A percentile compares a stretch with the other conserved stretches of the same genome.
phyloP scores from a whole-genome alignment of 1,284 basidiomycete species.

The Marasmius sp. region DNA sequence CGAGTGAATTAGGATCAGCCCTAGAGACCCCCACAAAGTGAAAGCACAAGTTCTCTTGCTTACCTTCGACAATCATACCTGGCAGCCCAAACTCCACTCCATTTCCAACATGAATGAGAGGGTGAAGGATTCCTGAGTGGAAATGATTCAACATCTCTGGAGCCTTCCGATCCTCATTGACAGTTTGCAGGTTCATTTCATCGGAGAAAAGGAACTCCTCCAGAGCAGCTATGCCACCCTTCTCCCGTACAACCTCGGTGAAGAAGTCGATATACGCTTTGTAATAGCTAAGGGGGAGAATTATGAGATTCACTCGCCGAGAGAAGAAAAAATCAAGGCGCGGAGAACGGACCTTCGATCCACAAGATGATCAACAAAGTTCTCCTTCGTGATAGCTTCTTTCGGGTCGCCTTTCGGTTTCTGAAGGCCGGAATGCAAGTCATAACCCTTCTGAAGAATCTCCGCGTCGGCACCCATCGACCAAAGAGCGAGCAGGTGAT shows the following conservation, averaged over 20 bases:
- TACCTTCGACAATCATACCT: constrained; percentile 66
- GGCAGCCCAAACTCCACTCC: constrained; percentile 63
- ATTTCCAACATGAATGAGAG: constrained; percentile 64
- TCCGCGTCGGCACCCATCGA: constrained; percentile 43
- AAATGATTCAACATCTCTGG: constrained; percentile 64
- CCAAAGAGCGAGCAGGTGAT: constrained; percentile 53
- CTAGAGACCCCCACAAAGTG: neutral
- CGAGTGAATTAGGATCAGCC: constrained; percentile 11
- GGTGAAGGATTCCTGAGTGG: constrained; percentile 60
- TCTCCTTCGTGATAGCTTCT: constrained; percentile 37
- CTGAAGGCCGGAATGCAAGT: constrained; percentile 38
- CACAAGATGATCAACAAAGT: constrained; percentile 49
- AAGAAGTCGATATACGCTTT: constrained; percentile 57
- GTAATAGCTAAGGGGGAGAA: constrained; percentile 43
- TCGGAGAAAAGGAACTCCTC: constrained; percentile 60
- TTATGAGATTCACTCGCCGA: constrained; percentile 36
- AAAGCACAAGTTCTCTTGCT: neutral
- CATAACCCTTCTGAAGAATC: constrained; percentile 42
- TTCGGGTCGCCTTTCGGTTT: constrained; percentile 39
- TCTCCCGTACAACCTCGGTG: constrained; percentile 38
- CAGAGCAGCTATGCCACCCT: constrained; percentile 41
- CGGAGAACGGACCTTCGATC: constrained; percentile 38
- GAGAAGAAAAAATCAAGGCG: neutral
- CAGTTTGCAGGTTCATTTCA: constrained; percentile 43
- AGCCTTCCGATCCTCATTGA: constrained; percentile 26